Evolutionary conservation across 140 eudicot species (phyloP), one percentile per base, ranked within the genome.

Genomic region (Erigeron philadelphicus): DNA sequence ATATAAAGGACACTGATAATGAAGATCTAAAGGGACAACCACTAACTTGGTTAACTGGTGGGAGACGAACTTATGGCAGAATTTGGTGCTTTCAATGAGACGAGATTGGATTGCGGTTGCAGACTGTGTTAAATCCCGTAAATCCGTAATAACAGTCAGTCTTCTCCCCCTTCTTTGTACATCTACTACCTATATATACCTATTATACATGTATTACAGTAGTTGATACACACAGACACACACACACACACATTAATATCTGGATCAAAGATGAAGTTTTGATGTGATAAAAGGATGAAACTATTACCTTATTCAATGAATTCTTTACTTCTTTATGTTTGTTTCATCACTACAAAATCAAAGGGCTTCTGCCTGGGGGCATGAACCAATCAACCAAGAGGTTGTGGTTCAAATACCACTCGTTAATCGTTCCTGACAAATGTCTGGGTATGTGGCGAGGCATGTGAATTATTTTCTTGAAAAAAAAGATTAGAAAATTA

Each of bases 81-180:
- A 79, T 67, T 76, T 81, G 78, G 84, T 81, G 16, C 61, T 76
- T 67, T 87, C 87, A 47, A 75, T 77, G 35, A 70, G 85, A 54
- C 69, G 81, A 54, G 82, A 68, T 71, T 75, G 80, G 78, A 31
- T 70, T 58, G 75, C 80, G 0, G 73, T 84, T 61, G 76, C 89
- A 25, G 72, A 80, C 43, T 84, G 85, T 19, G 67, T 81, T 48
- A 86, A 79, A 42, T 48, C 80, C 13, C 83, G 76, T 3, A 79
- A 42, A 46, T 79, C 13, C 83, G 76, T 3, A 70, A 79, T 54
- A 75, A 77, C 43, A 87, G 95, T 79, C 8, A 66, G 75, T 19
- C 64, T 9, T 4, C 52, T 19, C 15, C 6, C 58, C 6, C 58
- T 18, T 58, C 43, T 66, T 31, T 61, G 50, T 57, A 10, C 8